Evolutionary conservation across 768 basidiomycete genomes (phyloP), one percentile per base, ranked within the genome.

Genomic region (Amanita subjunquillea): DNA sequence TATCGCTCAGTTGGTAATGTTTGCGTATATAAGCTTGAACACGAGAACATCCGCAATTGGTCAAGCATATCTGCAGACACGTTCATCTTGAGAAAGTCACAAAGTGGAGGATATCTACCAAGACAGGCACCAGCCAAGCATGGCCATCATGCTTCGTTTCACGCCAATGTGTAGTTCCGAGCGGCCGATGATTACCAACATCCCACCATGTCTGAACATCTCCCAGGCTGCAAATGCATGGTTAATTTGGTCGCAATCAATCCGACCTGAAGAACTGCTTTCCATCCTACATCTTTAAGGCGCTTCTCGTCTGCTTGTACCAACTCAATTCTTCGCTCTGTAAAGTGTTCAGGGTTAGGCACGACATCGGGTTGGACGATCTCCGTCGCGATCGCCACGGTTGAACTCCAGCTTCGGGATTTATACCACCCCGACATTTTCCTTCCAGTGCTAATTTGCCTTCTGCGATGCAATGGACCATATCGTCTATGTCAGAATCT

Each of bases 161-260:
- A 64, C 62, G 0, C 69, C 63, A n/a, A 87, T 62, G 36, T 60
- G 57, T 40, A 92, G 67, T 60, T 89, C 85, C 41, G 71, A 59
- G 0, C 75, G 70, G 6, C 82, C 85, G 17, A 91, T 67, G 1
- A 87, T 60, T 2, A 78, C 72, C 13, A 91, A 61, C 73, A 87
- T 78, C 1, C 86, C 80, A 64, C 17, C 87, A 90, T 73, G 82
- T 86, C 60, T 90, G 89, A 1, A 89, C 70, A 59, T 91, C 83
- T 13, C 89, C 89, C 17, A 17, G 17, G 17, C 84, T 90, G 54
- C 22, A 12, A 30, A 20, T 12, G 22, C 5, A 13, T 6, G 12
- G 30, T 42, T 50, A 58, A 25, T 56, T 25, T 53, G 53, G 40
- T 20, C 54, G 15, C n/a, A 48, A 37, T n/a, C 46, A 30, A 41